Evolutionary conservation across 768 basidiomycete genomes (phyloP), one percentile per base, ranked within the genome.

Genomic region (Hydnomerulius pinastri): DNA sequence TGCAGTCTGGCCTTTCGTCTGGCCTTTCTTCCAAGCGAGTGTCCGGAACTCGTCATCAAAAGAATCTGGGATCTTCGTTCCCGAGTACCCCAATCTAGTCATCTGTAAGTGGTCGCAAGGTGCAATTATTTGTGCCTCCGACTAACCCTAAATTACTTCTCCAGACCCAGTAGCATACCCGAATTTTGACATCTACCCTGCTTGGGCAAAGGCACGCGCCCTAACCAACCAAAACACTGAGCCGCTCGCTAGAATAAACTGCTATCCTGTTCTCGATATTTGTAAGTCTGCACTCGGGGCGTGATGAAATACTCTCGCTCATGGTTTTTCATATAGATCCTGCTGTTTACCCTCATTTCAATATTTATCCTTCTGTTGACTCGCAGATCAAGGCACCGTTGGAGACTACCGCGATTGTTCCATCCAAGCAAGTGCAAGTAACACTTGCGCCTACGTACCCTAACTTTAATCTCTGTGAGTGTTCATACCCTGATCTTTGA

Each of bases 311-410:
- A n/a, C n/a, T n/a, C 52, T 33, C 18, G 17, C 35, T 57, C 48
- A 63, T 66, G 42, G 47, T 61, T n/a, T 45, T 59, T 6, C 65
- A 48, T 65, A 44, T 40, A 76, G 76, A 76, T 51, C 70, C 67
- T 7, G 48, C 66, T 15, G 54, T 64, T 27, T 80, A 78, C 57
- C 77, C 79, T 24, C 50, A 72, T 58, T 64, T 77, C 30, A 61
- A 72, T 45, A 57, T 77, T 20, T 79, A 78, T 60, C 76, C 76
- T 35, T 39, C 12, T 28, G 11, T 50, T 17, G 25, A 43, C 40
- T 13, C 35, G 28, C 46, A 12, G 37, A 23, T 44, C 38, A 59
- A 54, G 35, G 20, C 27, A 7, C 27, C 27, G 11, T 15, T 11
- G n/a, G 43, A 21, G 18, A 36, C 10, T 4, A n/a, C 23, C 20